These are phyloP conservation scores for Scheffersomyces lignosus DNA, from an alignment of 805 yeast genomes.

Conservation along the genomic window DNA sequence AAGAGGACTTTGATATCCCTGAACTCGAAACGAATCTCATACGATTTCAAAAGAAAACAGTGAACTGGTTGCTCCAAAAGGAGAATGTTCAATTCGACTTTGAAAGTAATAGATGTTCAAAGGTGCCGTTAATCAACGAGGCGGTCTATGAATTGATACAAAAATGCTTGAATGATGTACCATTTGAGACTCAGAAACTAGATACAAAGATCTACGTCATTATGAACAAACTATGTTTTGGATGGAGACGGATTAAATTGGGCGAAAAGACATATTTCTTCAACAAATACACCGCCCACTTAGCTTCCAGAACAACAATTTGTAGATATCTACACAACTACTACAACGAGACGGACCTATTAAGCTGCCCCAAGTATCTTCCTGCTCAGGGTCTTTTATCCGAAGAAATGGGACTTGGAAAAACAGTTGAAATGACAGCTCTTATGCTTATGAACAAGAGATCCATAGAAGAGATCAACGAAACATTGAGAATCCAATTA, in stretches of 20 bases:
- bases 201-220: conserved; percentile 24
- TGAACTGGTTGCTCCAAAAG: conserved; percentile 54
- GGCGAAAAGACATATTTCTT: conserved; percentile 36
- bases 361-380: conserved; percentile 27
- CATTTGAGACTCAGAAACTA: conserved; percentile 9
- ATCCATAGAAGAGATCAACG: conserved; percentile 31
- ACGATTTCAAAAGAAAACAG: conserved; percentile 53
- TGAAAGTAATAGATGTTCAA: conserved; percentile 19
- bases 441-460: conserved; percentile 64
- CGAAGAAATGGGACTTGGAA: conserved; percentile 98
- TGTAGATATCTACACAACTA: conserved; percentile 23
- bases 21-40: conserved; percentile 45
- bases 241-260: conserved; percentile 42
- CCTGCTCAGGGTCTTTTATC: conserved; percentile 70
- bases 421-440: conserved; percentile 82
- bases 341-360: conserved; percentile 15
- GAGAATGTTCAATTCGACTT: conserved; percentile 46
- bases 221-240: conserved; percentile 49
- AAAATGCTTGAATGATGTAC: background rate
- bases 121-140: conserved; percentile 17
- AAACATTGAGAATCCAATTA: conserved; percentile 25
- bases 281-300: conserved; percentile 51
- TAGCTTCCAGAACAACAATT: conserved; percentile 15
- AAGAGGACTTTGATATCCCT: conserved; percentile 32
- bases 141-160: background rate